phyloP scores from a whole-genome alignment of 352 stramenopile genomes.

The Pythium inflatum region DNA sequence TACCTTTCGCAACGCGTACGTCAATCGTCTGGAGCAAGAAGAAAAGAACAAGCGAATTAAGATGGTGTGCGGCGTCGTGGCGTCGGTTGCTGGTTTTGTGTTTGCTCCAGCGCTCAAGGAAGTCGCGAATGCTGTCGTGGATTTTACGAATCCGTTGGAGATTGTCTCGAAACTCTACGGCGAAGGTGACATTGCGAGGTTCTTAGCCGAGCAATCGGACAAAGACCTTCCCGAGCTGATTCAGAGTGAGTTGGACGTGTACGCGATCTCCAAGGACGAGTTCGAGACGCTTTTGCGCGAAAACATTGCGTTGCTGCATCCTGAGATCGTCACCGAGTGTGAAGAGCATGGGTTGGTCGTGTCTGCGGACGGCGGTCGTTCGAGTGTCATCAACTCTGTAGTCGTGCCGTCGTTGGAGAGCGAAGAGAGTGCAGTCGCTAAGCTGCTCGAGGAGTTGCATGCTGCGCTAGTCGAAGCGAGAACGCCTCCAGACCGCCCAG shows the following conservation, averaged over 20 bases:
- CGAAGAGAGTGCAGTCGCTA: neutral
- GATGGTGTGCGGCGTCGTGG: slow-evolving; percentile 33
- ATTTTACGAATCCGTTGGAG: slow-evolving; percentile 35
- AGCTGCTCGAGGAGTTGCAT: neutral
- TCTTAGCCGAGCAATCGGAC: slow-evolving; percentile 6
- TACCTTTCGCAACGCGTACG: slow-evolving; percentile 11
- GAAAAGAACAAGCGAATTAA: slow-evolving; percentile 29
- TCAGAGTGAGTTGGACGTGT: slow-evolving; percentile 10
- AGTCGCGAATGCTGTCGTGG: slow-evolving; percentile 31
- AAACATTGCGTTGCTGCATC: slow-evolving; percentile 11
- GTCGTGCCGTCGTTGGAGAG: neutral
- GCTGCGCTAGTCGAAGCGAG: neutral
- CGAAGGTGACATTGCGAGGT: slow-evolving; percentile 23
- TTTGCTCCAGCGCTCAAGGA: slow-evolving; percentile 35
- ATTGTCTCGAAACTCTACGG: slow-evolving; percentile 25
- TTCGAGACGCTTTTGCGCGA: slow-evolving; percentile 32
- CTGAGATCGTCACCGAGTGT: slow-evolving; percentile 1
- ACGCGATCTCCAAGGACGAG: slow-evolving; percentile 17
- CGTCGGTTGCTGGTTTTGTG: slow-evolving; percentile 27
- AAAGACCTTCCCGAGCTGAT: slow-evolving; percentile 6
- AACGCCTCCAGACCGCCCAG: no score
- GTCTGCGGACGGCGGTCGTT: slow-evolving; percentile 10
- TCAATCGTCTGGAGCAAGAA: slow-evolving; percentile 21
- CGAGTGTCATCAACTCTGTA: no score
- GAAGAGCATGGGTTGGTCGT: neutral